These are phyloP conservation scores for Alternaria solani DNA, from an alignment of 2,329 filamentous ascomycete genomes.

Conservation along the genomic window DNA sequence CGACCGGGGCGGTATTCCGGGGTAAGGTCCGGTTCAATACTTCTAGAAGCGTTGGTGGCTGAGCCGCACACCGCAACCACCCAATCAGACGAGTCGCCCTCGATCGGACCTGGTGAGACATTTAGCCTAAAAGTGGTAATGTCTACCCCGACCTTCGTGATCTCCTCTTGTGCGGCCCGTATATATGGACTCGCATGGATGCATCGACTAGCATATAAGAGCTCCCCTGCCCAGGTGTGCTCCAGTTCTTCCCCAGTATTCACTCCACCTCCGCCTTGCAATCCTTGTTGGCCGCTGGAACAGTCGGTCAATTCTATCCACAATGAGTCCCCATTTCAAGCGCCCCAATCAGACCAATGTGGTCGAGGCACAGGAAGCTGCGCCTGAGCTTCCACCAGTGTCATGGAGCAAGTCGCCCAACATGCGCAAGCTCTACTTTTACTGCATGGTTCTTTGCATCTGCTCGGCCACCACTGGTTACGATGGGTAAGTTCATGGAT, in stretches of 20 bases:
- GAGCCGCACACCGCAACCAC: slow-evolving; percentile 9
- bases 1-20: slow-evolving; percentile 14
- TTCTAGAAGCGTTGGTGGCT: slow-evolving; percentile 26
- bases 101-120: slow-evolving; percentile 18
- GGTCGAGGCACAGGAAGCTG: slow-evolving; percentile 26
- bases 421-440: slow-evolving; percentile 62
- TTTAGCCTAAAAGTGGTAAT: slow-evolving; percentile 26
- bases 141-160: slow-evolving; percentile 20
- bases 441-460: slow-evolving; percentile 60
- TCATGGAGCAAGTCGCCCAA: not conserved
- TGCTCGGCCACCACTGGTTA: slow-evolving; percentile 66
- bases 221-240: slow-evolving; percentile 10
- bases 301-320: slow-evolving; percentile 15
- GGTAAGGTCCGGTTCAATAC: slow-evolving; percentile 19
- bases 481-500: slow-evolving; percentile 56
- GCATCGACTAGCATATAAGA: slow-evolving; percentile 22
- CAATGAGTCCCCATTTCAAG: slow-evolving; percentile 23
- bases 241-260: slow-evolving; percentile 25
- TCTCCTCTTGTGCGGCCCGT: slow-evolving; percentile 27
- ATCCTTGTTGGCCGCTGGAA: slow-evolving; percentile 13
- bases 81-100: slow-evolving; percentile 18
- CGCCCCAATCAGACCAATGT: slow-evolving; percentile 19
- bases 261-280: slow-evolving; percentile 17
- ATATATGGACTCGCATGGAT: slow-evolving; percentile 15
- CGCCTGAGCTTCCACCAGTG: not conserved